These are phyloP conservation scores for Saccharomycopsis javanensis DNA, from an alignment of 805 yeast genomes.

Conservation along the genomic window DNA sequence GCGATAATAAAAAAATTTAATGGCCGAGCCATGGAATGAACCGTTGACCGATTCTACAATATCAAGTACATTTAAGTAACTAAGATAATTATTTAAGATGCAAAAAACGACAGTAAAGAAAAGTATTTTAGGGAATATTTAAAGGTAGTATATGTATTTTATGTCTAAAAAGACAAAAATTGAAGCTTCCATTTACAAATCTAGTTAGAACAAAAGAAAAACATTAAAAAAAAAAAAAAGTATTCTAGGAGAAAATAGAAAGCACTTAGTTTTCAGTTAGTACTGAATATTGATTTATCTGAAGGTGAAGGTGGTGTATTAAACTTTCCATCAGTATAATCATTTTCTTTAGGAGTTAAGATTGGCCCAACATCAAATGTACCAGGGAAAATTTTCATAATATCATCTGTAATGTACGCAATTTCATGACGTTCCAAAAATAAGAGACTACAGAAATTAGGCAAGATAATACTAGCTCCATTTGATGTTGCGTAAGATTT, in stretches of 20 bases:
- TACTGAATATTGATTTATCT: not conserved
- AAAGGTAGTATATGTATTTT: no score
- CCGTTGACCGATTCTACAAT: no score
- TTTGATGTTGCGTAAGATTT: conserved; percentile 12
- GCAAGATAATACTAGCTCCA: conserved; percentile 11
- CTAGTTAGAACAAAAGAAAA: no score
- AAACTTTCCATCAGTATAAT: not conserved
- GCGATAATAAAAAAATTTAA: no score
- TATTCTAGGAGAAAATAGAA: not conserved
- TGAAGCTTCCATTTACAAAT: no score
- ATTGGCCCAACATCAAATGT: not conserved
- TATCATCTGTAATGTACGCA: conserved; percentile 8
- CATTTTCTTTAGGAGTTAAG: not conserved
- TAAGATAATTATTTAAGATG: no score
- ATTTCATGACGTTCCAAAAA: conserved; percentile 13
- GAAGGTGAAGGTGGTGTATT: not conserved
- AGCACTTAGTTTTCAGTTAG: not conserved
- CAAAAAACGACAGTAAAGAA: no score
- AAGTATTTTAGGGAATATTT: no score
- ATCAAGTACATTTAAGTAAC: no score
- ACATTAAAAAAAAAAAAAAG: not conserved
- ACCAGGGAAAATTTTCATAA: conserved; percentile 12
- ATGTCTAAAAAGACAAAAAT: no score
- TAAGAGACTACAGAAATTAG: conserved; percentile 17
- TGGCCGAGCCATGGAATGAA: no score